Conservation (phyloP, 441 rosid species). For the Pelargonium cotyledonis region DNA sequence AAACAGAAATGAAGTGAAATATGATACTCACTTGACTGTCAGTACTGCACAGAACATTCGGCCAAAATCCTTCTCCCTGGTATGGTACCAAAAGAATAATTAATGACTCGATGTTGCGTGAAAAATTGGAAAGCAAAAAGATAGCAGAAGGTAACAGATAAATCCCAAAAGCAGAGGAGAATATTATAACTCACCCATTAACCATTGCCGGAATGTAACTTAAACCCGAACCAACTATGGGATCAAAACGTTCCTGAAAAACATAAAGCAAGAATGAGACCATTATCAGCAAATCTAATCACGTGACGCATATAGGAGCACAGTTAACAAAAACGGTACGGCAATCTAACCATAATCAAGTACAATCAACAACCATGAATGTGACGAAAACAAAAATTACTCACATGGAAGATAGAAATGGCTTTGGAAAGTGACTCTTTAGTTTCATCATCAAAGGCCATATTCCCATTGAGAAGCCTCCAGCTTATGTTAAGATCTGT, state of each 20-base stretch:
- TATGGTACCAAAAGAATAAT: constrained; percentile 32
- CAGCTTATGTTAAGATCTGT: constrained; percentile 59
- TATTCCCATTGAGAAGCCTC: constrained; percentile 72
- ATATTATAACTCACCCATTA: constrained; percentile 54
- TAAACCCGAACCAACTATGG: constrained; percentile 53
- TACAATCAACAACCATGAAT: background rate
- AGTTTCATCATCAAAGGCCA: constrained; percentile 42
- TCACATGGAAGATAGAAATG: constrained; percentile 72
- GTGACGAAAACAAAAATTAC: constrained; percentile 12
- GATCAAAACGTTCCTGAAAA: constrained; percentile 71
- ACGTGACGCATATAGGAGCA: background rate
- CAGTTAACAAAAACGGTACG: background rate
- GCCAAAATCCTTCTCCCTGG: constrained; percentile 59
- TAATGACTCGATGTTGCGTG: background rate
- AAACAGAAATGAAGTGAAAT: background rate
- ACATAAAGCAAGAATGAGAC: background rate
- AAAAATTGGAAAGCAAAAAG: background rate
- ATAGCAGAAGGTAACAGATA: background rate
- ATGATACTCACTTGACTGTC: constrained; percentile 63
- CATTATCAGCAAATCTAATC: background rate
- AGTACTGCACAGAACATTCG: constrained; percentile 83
- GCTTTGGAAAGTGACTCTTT: constrained; percentile 54
- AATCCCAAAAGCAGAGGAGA: background rate
- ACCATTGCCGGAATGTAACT: constrained; percentile 80
- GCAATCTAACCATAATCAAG: no score